Conservation (phyloP, 352 stramenopile species). For the Phytophthora meadii region DNA sequence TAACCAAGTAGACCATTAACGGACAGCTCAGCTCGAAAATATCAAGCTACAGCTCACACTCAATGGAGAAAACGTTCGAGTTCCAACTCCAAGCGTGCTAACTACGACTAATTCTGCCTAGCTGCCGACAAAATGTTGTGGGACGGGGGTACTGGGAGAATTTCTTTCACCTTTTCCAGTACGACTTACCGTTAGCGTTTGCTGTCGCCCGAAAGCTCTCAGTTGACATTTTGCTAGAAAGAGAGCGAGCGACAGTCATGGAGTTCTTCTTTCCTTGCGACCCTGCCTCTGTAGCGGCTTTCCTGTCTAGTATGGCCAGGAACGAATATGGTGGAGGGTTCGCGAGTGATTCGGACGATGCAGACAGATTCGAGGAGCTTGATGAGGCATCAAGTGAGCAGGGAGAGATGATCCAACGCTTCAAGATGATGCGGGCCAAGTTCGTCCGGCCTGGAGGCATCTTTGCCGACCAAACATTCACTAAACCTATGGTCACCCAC, state of each 20-base stretch:
- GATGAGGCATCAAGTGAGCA: slow-evolving; percentile 3
- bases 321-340: slow-evolving; percentile 7
- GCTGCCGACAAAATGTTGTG: too few relatives aligned
- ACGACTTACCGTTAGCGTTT: too few relatives aligned
- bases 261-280: slow-evolving; percentile 18
- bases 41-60: too few relatives aligned
- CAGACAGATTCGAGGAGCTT: slow-evolving; percentile 5
- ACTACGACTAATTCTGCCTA: too few relatives aligned
- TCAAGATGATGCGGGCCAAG: slow-evolving; percentile 22
- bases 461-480: slow-evolving; percentile 18
- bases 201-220: background rate
- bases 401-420: slow-evolving; percentile 27
- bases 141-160: too few relatives aligned
- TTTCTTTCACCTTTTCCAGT: too few relatives aligned
- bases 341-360: slow-evolving; percentile 1
- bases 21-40: too few relatives aligned
- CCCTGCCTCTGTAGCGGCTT: slow-evolving; percentile 9
- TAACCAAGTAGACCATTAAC: too few relatives aligned
- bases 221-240: background rate
- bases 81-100: too few relatives aligned
- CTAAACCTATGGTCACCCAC: background rate
- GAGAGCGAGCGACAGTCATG: slow-evolving; percentile 1
- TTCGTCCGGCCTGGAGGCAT: slow-evolving; percentile 27
- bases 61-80: too few relatives aligned
- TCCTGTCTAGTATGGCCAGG: slow-evolving; percentile 9